phyloP scores from a whole-genome alignment of 306 rosid genomes.

The Ziziphus jujuba region DNA sequence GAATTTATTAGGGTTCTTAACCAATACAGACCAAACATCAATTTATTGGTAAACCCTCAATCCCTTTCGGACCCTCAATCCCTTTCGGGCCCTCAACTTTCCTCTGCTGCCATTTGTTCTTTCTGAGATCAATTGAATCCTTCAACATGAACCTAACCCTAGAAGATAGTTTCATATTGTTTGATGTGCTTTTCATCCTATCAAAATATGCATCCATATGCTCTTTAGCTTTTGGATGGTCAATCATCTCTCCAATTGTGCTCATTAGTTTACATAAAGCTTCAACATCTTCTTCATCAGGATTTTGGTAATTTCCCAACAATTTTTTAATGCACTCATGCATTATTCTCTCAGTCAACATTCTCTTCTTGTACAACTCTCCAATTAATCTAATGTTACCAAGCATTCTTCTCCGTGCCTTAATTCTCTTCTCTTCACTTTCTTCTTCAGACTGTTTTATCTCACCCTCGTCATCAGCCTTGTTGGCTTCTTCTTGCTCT shows the following conservation, averaged over 20 bases:
- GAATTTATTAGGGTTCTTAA: too few relatives aligned
- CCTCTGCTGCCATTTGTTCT: constrained; percentile 90
- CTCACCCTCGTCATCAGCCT: constrained; percentile 80
- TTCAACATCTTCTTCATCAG: constrained; percentile 95
- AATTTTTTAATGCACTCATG: constrained; percentile 82
- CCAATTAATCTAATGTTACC: constrained; percentile 98
- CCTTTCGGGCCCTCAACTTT: constrained; percentile 96
- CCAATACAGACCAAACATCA: too few relatives aligned
- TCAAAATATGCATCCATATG: constrained; percentile 85
- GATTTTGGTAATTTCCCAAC: constrained; percentile 73
- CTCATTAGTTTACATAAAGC: constrained; percentile 96
- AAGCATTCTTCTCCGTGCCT: constrained; percentile 93
- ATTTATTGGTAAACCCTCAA: too few relatives aligned
- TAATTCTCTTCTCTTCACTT: constrained; percentile 73
- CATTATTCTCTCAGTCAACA: constrained; percentile 98
- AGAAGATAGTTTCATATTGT: constrained; percentile 79
- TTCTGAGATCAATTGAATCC: constrained; percentile 86
- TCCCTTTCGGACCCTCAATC: constrained; percentile 71
- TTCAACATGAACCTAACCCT: constrained; percentile 95
- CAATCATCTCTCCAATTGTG: constrained; percentile 96
- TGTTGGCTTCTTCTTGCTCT: constrained; percentile 92
- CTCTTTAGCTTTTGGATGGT: constrained; percentile 85
- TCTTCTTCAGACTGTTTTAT: constrained; percentile 63
- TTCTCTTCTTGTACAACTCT: constrained; percentile 86
- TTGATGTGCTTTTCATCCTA: constrained; percentile 61